These are phyloP conservation scores for Hemisphaericaspora nanyangensis DNA, from an alignment of 805 yeast species.

Conservation along the genomic window DNA sequence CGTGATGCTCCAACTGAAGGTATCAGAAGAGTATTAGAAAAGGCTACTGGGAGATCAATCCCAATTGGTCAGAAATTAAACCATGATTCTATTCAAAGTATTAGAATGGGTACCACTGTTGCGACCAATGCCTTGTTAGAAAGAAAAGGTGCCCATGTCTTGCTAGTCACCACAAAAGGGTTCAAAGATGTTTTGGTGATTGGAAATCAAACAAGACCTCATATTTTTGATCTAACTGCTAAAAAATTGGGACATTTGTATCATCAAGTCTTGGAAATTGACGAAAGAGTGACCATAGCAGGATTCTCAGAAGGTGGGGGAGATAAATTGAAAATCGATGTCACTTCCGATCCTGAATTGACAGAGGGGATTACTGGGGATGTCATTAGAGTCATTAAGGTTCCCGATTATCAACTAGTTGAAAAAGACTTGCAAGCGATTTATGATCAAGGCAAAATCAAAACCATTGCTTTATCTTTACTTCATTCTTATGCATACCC, in stretches of 20 bases:
- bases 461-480: constrained; percentile 34
- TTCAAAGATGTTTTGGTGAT: constrained; percentile 77
- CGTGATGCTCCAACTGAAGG: constrained; percentile 93
- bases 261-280: constrained; percentile 74
- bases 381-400: constrained; percentile 24
- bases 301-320: constrained; percentile 71
- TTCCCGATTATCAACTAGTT: constrained; percentile 26
- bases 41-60: constrained; percentile 48
- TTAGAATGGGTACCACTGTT: constrained; percentile 91
- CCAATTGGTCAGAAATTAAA: constrained; percentile 48
- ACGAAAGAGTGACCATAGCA: constrained; percentile 83
- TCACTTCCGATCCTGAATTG: constrained; percentile 26
- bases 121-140: constrained; percentile 95
- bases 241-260: constrained; percentile 69
- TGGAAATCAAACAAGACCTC: constrained; percentile 91
- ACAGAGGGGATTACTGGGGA: constrained; percentile 36
- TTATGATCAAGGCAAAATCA: constrained; percentile 19
- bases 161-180: constrained; percentile 82
- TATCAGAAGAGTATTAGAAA: constrained; percentile 71
- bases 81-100: constrained; percentile 57
- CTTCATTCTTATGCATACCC: constrained; percentile 41
- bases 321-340: constrained; percentile 16
- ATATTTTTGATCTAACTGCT: constrained; percentile 80
- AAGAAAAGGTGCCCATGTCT: constrained; percentile 87
- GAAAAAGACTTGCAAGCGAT: constrained; percentile 21